Evolutionary conservation across 23 red algal species (phyloP), one percentile per base, ranked within the genome.

Genomic region (Cyanidiococcus yangmingshanensis): DNA sequence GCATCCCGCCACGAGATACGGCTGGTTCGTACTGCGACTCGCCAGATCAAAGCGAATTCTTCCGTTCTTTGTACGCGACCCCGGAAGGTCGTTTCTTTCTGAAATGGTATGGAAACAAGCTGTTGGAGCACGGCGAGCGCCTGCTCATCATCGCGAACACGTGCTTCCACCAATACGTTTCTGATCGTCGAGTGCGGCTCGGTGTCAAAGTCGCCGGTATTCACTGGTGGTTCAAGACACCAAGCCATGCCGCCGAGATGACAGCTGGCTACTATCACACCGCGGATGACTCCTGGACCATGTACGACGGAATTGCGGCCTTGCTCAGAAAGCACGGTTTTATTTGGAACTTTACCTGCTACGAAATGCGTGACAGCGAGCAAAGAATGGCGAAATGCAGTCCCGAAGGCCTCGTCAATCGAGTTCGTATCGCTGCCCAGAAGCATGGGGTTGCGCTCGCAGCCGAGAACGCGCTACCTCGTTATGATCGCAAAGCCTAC

Each of bases 391-490:
- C 58, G 1, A 34, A 29, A 39, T 95, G 79, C 77, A 68, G 54
- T 39, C 90, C 90, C 7, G 57, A 89, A 39, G 79, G 79, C 58
- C 81, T 95, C 39, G 90, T 95, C 15, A 67, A 74, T 2, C 71
- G 83, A 35, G 76, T 84, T 18, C 74, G 77, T 38, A 35, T 41
- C 21, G 58, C 38, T 3, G 80, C 80, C 18, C 36, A 32, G 30
- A 76, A 40, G 0, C 76, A 86, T 24, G 80, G 87, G 37, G 84
- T 95, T 38, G 58, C 50, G 31, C 82, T 87, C 33, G 90, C 77
- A 27, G 90, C 86, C 17, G 90, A 95, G 67, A 95, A 95, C 67
- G 90, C 90, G 51, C 59, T 95, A 21, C 78, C 86, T 50, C 39
- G 76, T 30, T 84, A 88, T 41, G 87, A 90, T 57, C 39, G 39